Evolutionary conservation across 2,329 filamentous ascomycete genomes (phyloP).

Genomic region (Geosmithia flava): DNA sequence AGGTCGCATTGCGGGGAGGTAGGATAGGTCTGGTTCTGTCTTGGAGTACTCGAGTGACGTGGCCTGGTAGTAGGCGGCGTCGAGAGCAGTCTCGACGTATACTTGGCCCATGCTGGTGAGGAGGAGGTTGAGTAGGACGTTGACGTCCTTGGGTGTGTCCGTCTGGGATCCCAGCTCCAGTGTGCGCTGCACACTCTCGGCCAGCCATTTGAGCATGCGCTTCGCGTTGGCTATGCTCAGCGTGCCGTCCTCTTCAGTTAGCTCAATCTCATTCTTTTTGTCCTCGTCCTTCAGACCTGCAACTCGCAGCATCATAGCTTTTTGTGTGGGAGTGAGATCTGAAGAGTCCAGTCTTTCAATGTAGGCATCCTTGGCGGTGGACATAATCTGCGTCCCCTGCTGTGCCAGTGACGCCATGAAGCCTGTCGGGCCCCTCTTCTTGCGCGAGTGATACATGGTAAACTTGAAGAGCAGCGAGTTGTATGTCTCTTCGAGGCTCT

Average conservation of each 20-base stretch:
- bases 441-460: slow-evolving; percentile 80
- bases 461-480: slow-evolving; percentile 93
- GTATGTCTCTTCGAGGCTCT: slow-evolving; percentile 67
- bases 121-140: slow-evolving; percentile 69
- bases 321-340: slow-evolving; percentile 78
- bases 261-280: slow-evolving; percentile 76
- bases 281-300: slow-evolving; percentile 65
- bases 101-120: slow-evolving; percentile 82
- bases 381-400: slow-evolving; percentile 76
- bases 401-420: slow-evolving; percentile 90
- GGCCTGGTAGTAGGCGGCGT: slow-evolving; percentile 62
- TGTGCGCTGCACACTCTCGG: slow-evolving; percentile 83
- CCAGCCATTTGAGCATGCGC: slow-evolving; percentile 94
- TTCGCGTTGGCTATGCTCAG: slow-evolving; percentile 83
- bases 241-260: slow-evolving; percentile 78
- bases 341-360: slow-evolving; percentile 80
- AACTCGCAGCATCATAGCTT: slow-evolving; percentile 78
- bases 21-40: slow-evolving; percentile 75
- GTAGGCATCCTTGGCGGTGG: slow-evolving; percentile 82
- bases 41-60: slow-evolving; percentile 67
- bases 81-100: slow-evolving; percentile 54
- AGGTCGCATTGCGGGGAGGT: slow-evolving; percentile 65
- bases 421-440: slow-evolving; percentile 79
- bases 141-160: slow-evolving; percentile 91
- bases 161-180: slow-evolving; percentile 78